A percentile compares a stretch with the other conserved stretches of the same genome.
Evolutionary conservation across 1,284 basidiomycete genomes (phyloP).

Genomic region (Anthracocystis panici-leucophaei): DNA sequence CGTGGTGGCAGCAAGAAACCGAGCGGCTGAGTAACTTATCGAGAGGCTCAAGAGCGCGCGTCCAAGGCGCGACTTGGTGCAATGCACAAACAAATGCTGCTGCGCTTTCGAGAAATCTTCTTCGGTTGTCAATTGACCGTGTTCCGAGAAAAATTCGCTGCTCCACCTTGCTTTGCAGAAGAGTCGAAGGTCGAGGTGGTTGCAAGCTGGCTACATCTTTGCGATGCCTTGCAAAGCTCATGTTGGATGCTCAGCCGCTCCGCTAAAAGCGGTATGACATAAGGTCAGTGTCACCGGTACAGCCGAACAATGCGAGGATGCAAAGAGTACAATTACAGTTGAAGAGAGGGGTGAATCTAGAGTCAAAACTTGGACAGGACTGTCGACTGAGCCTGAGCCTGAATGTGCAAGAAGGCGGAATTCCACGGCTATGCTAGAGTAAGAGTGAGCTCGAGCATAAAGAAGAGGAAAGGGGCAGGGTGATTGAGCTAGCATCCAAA

Average conservation of each 20-base stretch:
- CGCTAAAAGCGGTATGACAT: background rate
- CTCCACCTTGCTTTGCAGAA: constrained; percentile 12
- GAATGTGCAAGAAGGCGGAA: background rate
- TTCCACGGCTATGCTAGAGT: background rate
- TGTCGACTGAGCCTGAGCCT: background rate
- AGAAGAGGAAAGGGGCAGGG: background rate
- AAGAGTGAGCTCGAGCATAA: too few relatives aligned
- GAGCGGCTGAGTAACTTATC: background rate
- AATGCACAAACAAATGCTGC: constrained; percentile 3
- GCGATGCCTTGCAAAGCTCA: too few relatives aligned
- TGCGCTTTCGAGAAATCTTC: constrained; percentile 16
- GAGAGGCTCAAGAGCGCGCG: constrained; percentile 9
- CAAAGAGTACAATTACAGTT: constrained; percentile 14
- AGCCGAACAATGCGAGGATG: background rate
- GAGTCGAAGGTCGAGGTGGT: too few relatives aligned
- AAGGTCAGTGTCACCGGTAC: too few relatives aligned
- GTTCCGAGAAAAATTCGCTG: constrained; percentile 13
- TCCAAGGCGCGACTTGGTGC: constrained; percentile 8
- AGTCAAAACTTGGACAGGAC: background rate
- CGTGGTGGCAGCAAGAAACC: background rate
- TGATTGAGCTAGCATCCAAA: background rate
- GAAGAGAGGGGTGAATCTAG: background rate
- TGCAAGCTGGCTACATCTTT: background rate
- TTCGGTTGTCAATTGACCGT: constrained; percentile 5
- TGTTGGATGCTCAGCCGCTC: background rate